A percentile compares a stretch with the other conserved stretches of the same genome.
phyloP scores from a whole-genome alignment of 73 alveolate genomes.

The Strombidium stylifer region DNA sequence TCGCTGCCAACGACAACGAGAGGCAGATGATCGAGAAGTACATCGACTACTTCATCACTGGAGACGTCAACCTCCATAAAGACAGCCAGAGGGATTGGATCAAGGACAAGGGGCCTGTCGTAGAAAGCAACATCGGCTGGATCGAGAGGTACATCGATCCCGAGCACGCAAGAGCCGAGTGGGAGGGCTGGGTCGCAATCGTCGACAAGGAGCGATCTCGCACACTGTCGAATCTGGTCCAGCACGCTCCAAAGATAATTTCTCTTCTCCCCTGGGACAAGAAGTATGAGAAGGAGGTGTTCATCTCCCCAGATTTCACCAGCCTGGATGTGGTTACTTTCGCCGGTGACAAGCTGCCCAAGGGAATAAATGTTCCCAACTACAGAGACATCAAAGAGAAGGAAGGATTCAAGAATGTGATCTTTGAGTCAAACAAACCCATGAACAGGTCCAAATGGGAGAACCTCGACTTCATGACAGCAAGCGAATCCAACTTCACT shows the following conservation, averaged over 20 bases:
- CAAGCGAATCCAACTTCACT: conserved; percentile 32
- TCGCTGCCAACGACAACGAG: conserved; percentile 45
- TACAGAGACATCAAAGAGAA: conserved; percentile 80
- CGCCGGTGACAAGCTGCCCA: conserved; percentile 77
- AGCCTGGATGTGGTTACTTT: conserved; percentile 78
- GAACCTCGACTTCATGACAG: conserved; percentile 43
- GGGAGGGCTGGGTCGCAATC: conserved; percentile 87
- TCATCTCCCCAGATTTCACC: conserved; percentile 74
- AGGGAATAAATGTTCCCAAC: conserved; percentile 90
- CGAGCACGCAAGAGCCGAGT: conserved; percentile 77
- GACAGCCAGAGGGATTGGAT: conserved; percentile 68
- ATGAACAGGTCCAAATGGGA: conserved; percentile 38
- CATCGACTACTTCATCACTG: conserved; percentile 58
- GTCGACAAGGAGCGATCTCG: conserved; percentile 71
- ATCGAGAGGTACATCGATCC: conserved; percentile 85
- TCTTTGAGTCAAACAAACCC: conserved; percentile 72
- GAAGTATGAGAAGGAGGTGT: conserved; percentile 78
- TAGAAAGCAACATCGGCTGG: conserved; percentile 78
- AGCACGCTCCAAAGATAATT: not conserved
- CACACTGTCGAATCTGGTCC: conserved; percentile 59
- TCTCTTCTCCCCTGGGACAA: conserved; percentile 85
- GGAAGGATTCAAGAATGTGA: conserved; percentile 86
- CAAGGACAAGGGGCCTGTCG: conserved; percentile 44
- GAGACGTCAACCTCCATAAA: conserved; percentile 53
- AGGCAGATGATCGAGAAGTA: conserved; percentile 47